phyloP scores from a whole-genome alignment of 176 grass and related monocot species.

The Phoenix dactylifera region DNA sequence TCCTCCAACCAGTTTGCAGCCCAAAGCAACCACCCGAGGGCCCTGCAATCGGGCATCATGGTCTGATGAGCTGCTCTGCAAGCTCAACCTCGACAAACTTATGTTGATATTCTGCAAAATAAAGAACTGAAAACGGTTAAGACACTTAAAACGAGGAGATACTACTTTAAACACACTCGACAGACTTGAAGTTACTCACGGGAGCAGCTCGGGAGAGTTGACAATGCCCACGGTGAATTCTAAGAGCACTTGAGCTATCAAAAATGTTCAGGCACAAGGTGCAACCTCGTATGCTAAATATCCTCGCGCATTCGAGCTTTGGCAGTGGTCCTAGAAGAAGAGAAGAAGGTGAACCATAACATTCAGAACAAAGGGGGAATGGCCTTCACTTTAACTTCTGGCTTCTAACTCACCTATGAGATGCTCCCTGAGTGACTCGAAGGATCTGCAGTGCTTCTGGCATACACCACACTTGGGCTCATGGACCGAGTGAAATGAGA shows the following conservation, averaged over 20 bases:
- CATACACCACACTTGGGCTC: slow-evolving; percentile 78
- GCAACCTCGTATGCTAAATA: slow-evolving; percentile 59
- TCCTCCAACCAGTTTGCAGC: slow-evolving; percentile 68
- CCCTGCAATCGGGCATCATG: slow-evolving; percentile 1
- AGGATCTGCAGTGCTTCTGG: slow-evolving; percentile 80
- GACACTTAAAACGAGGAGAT: too few species aligned
- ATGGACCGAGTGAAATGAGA: slow-evolving; percentile 72
- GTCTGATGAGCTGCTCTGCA: slow-evolving; percentile 5
- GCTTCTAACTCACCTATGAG: slow-evolving; percentile 47
- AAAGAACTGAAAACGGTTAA: too few species aligned
- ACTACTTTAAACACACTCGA: not conserved
- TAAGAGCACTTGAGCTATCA: slow-evolving; percentile 40
- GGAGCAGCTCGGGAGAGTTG: slow-evolving; percentile 58
- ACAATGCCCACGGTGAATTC: slow-evolving; percentile 53
- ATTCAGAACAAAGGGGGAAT: too few species aligned
- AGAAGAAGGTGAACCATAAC: too few species aligned
- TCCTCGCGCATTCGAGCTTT: slow-evolving; percentile 60
- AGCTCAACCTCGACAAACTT: slow-evolving; percentile 47
- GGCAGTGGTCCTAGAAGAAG: slow-evolving; percentile 53
- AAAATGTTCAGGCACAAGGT: slow-evolving; percentile 73
- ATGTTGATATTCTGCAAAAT: slow-evolving; percentile 4
- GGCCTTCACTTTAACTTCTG: not conserved
- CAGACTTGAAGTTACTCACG: slow-evolving; percentile 7
- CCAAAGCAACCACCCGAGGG: slow-evolving; percentile 47
- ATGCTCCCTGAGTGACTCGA: slow-evolving; percentile 86